Conservation (phyloP, 2,329 filamentous ascomycete species). For the Colletotrichum eleusines region DNA sequence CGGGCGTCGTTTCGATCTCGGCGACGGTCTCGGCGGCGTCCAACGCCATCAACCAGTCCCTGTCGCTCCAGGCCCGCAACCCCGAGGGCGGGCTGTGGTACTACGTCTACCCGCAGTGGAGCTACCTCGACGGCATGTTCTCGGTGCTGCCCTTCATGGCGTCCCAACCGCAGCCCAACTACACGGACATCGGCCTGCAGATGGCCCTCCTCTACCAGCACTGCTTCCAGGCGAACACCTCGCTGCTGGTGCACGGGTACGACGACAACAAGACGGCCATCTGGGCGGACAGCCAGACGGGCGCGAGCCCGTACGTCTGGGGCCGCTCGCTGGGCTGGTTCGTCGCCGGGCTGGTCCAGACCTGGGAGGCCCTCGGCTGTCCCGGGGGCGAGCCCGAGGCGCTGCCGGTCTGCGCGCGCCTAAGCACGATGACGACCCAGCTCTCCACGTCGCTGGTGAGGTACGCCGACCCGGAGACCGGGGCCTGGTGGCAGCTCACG, state of each 20-base stretch:
- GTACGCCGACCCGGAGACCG: constrained; percentile 31
- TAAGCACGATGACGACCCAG: constrained; percentile 10
- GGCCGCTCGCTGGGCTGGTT: constrained; percentile 42
- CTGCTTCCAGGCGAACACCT: constrained; percentile 36
- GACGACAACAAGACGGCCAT: constrained; percentile 40
- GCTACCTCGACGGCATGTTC: constrained; percentile 67
- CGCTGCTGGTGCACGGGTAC: constrained; percentile 40
- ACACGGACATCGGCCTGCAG: constrained; percentile 44
- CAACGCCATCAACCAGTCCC: constrained; percentile 43
- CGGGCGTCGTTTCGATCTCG: constrained; percentile 27
- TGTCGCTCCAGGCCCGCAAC: constrained; percentile 47
- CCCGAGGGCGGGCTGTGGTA: constrained; percentile 53
- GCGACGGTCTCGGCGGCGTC: constrained; percentile 19
- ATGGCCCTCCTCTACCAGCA: constrained; percentile 40
- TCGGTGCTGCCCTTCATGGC: constrained; percentile 58
- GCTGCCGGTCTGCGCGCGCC: constrained; percentile 16
- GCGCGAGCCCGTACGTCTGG: constrained; percentile 42
- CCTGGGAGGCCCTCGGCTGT: constrained; percentile 37
- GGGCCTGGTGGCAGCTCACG: constrained; percentile 41
- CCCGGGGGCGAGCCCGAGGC: background rate
- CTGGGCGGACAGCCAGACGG: constrained; percentile 38
- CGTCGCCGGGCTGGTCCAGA: constrained; percentile 40
- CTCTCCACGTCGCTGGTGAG: constrained; percentile 25
- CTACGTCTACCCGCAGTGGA: constrained; percentile 61
- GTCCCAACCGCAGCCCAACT: constrained; percentile 30